Base-by-base conservation (phyloP, 2,329 filamentous ascomycete genomes). In the Phyllosticta citrichinensis region DNA sequence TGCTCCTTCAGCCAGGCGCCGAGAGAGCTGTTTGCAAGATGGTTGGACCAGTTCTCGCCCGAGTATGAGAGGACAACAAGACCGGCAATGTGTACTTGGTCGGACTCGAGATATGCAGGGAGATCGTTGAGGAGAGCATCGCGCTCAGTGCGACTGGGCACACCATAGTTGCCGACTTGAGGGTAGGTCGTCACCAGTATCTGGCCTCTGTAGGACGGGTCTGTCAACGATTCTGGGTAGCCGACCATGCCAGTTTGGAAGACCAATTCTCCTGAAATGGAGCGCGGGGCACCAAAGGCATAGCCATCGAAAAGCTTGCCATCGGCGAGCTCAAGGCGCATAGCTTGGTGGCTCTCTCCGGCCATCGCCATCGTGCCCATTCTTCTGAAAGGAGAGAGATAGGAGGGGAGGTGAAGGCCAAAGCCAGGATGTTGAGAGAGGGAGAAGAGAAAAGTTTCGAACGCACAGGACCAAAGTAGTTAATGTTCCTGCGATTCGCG, bases 241-340 rank as follows among this genome's bases (percentile, higher is more conserved):
- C 94, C 94, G 68, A 97, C 94, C 92, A 97, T 96, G 76, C 94
- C 94, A 62, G 94, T 99, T 83, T 97, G 93, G 80, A 99, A 99
- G 77, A 99, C 94, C 74, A 99, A 82, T 81, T 99, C 94, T 75
- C 94, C 94, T 66, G 93, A 89, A 71, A 95, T 86, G 79, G 90
- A 96, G 83, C 92, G 96, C 71, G 90, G 83, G 65, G 93, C 92
- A 76, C 94, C 94, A 74, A 99, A 99, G 83, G 91, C 96, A 80
- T 90, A 91, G 68, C 94, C 94, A 74, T 95, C 89, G 81, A 91
- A 96, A 72, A 91, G 84, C 62, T 87, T 85, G 76, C 92, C 91
- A 80, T 97, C 92, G 76, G 94, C 83, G 67, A 99, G 87, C 81
- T 99, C 93, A 67, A 99, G 87, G 74, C 88, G 88, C 78, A 95